Base-by-base conservation (phyloP, 139 green algal genomes). In the Cymbomonas tetramitiformis region DNA sequence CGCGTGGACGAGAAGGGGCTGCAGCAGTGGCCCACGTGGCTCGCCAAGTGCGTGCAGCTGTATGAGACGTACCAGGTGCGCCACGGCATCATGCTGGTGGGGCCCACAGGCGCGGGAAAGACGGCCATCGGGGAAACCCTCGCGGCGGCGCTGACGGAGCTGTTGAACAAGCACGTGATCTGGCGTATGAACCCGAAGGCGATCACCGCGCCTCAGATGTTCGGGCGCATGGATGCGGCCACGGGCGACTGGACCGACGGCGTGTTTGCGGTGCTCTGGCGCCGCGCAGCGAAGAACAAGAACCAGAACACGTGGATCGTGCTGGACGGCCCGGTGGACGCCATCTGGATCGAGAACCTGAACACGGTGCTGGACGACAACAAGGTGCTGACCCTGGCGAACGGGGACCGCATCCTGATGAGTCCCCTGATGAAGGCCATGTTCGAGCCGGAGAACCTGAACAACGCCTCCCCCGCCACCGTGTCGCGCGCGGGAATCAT, bases 381-480 rank as follows among this genome's bases (percentile, higher is more conserved):
- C n/a, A n/a, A n/a, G n/a, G n/a, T n/a, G n/a, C n/a, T n/a, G n/a
- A n/a, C n/a, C n/a, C n/a, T n/a, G n/a, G n/a, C n/a, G n/a, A n/a
- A n/a, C n/a, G n/a, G n/a, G 88, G 88, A 96, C 47, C 86, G 87
- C 36, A 90, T 95, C 62, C 95, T 87, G 88, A 96, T 96, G n/a
- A n/a, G n/a, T n/a, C n/a, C n/a, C n/a, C n/a, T n/a, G n/a, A n/a
- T n/a, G n/a, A n/a, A n/a, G n/a, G n/a, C n/a, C n/a, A n/a, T n/a
- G n/a, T n/a, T n/a, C n/a, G n/a, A n/a, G n/a, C n/a, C n/a, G 62
- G 88, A 96, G 74, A 95, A 94, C 68, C 74, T 95, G 33, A 96
- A 96, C 75, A 95, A 95, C 61, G 87, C 87, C 9, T 94, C 84
- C 0, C 88, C 88, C 4, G 88, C 88, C 34, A 96, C 88, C 21